phyloP scores from a whole-genome alignment of 106 monocot species.

The Platanthera zijinensis region DNA sequence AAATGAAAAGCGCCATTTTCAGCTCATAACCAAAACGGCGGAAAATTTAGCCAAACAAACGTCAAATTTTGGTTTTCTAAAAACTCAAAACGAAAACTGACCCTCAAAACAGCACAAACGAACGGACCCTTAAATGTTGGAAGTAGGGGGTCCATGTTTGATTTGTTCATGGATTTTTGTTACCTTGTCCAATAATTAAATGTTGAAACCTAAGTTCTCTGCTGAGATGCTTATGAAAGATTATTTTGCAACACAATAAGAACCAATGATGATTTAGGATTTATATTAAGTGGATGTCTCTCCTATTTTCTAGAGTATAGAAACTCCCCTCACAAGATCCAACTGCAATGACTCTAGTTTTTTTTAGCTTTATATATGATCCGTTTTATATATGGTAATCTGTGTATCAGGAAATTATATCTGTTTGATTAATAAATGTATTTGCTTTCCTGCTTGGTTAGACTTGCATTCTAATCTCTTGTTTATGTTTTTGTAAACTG shows the following conservation, averaged over 20 bases:
- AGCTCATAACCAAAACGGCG: too few species aligned
- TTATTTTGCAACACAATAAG: neutral
- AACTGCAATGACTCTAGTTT: neutral
- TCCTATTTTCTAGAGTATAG: neutral
- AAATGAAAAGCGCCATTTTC: too few species aligned
- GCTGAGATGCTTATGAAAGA: neutral
- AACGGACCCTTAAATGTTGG: too few species aligned
- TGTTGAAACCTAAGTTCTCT: neutral
- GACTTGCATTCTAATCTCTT: constrained; percentile 11
- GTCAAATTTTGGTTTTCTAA: too few species aligned
- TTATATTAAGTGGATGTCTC: neutral
- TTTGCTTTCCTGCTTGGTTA: neutral
- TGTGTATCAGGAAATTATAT: neutral
- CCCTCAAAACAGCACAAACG: too few species aligned
- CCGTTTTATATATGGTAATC: neutral
- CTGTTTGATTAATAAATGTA: neutral
- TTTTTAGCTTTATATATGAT: neutral
- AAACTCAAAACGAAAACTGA: too few species aligned
- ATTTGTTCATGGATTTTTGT: too few species aligned
- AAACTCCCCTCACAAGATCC: neutral
- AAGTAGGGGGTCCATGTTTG: too few species aligned
- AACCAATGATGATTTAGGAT: neutral
- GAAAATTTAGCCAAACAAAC: too few species aligned
- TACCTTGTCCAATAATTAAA: neutral
- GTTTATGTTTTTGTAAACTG: constrained; percentile 8